Percentiles rank a stretch among this genome's conserved stretches.
Evolutionary conservation across 352 stramenopile genomes (phyloP).

Genomic region (Globisporangium spiculum): DNA sequence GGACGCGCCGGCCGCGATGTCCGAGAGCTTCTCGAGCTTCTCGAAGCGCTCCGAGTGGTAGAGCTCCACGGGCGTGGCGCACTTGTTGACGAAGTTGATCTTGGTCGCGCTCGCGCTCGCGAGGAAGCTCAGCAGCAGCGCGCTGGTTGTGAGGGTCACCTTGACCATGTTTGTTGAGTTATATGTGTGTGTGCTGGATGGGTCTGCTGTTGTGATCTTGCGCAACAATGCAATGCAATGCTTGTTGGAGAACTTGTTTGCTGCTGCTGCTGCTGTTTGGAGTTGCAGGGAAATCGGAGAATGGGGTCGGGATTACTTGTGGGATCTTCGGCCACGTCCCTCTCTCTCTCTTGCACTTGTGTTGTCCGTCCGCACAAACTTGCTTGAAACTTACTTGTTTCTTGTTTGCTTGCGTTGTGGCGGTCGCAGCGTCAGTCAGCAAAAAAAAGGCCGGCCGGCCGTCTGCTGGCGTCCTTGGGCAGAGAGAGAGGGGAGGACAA

Average conservation of each 20-base stretch:
- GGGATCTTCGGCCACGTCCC: neutral
- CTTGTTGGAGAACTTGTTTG: neutral
- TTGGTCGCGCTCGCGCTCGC: slow-evolving; percentile 16
- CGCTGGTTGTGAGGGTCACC: neutral
- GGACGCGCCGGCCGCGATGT: slow-evolving; percentile 22
- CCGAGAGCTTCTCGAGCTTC: slow-evolving; percentile 13
- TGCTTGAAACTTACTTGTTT: neutral
- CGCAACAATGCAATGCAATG: slow-evolving; percentile 10
- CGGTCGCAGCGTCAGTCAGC: neutral
- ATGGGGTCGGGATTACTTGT: slow-evolving; percentile 1
- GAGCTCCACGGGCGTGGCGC: slow-evolving; percentile 29
- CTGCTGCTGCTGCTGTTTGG: neutral
- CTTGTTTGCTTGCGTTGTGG: neutral
- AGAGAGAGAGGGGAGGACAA: slow-evolving; percentile 7
- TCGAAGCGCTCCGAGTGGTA: slow-evolving; percentile 37
- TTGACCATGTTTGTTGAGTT: slow-evolving; percentile 9
- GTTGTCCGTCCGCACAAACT: neutral
- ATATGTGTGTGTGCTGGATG: neutral
- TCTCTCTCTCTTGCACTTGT: neutral
- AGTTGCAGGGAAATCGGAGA: slow-evolving; percentile 1
- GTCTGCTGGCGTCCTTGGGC: neutral
- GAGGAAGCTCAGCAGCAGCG: slow-evolving; percentile 4
- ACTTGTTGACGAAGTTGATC: slow-evolving; percentile 51
- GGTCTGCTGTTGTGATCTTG: neutral
- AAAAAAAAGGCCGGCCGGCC: neutral